Base-by-base conservation (phyloP, 257 asterid species). In the Salvia rosmarinus region DNA sequence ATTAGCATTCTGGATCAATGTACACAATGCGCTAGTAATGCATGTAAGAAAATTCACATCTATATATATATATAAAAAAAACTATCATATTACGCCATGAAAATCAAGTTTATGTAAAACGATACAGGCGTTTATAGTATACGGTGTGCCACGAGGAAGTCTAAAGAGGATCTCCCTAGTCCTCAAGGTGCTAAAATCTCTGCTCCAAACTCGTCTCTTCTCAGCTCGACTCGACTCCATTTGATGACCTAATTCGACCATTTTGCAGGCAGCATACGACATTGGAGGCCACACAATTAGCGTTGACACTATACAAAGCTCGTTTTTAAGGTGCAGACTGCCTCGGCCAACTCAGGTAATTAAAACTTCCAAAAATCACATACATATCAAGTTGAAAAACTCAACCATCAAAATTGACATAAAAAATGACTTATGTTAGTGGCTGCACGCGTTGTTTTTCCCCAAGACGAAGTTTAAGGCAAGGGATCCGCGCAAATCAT, bases 21-120 rank as follows among this genome's bases (percentile, higher is more conserved):
- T 94, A 64, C 99, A 94, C 80, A 94, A 94, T 73, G 82, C 99
- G 49, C 81, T 94, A 72, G 96, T 84, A n/a, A 94, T 94, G 96
- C 99, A 94, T 68, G 99, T 94, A 91, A 84, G 82, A 59, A 37
- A 37, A 62, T 9, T 70, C 50, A 23, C 21, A 17, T 28, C 28
- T 30, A 10, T 54, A 20, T 23, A 16, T 21, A 7, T 10, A 37
- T 5, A 37, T n/a, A 5, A 35, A 28, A 28, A 28, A 1, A 28
- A 1, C 1, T 28, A 1, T 5, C n/a, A 50, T 6, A 19, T 1
- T 4, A 14, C 46, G 21, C 34, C 57, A 51, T 8, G 16, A 50
- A 46, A 11, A 13, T 59, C 4, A 64, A 34, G 12, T 14, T 25
- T 46, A 4, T 58, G 64, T 3, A 75, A n/a, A 28, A 70, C 73